Conservation (phyloP, 208 protist genomes). For the Trichomonas tenax region DNA sequence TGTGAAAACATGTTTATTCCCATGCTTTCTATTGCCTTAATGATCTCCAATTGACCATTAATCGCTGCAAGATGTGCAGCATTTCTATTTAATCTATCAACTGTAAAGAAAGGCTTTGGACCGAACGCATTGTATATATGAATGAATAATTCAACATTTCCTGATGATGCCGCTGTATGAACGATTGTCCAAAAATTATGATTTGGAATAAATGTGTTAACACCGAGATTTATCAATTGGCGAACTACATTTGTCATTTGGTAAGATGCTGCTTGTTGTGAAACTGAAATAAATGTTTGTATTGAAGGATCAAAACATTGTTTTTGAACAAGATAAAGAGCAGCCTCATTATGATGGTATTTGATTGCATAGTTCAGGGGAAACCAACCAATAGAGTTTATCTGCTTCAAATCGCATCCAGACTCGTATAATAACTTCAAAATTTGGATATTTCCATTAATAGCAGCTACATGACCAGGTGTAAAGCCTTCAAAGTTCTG, state of each 20-base stretch:
- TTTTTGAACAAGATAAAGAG: neutral
- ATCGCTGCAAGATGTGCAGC: neutral
- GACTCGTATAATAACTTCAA: neutral
- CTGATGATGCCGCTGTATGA: neutral
- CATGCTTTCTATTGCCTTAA: neutral
- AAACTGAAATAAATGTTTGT: neutral
- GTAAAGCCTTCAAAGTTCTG: neutral
- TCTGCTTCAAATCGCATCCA: neutral
- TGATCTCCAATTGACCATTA: neutral
- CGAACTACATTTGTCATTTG: neutral
- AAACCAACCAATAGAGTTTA: neutral
- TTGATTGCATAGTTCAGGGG: neutral
- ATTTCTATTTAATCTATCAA: neutral
- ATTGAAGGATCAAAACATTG: neutral
- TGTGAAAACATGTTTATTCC: neutral
- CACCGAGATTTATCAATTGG: neutral
- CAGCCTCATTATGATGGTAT: neutral
- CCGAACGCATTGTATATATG: neutral
- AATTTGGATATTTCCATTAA: neutral
- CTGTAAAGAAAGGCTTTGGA: neutral
- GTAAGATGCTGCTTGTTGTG: neutral
- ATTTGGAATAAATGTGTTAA: neutral
- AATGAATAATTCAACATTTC: neutral
- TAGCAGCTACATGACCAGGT: neutral
- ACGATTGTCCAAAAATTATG: neutral